Base-by-base conservation (phyloP, 2,329 filamentous ascomycete species). In the Moelleriella libera region DNA sequence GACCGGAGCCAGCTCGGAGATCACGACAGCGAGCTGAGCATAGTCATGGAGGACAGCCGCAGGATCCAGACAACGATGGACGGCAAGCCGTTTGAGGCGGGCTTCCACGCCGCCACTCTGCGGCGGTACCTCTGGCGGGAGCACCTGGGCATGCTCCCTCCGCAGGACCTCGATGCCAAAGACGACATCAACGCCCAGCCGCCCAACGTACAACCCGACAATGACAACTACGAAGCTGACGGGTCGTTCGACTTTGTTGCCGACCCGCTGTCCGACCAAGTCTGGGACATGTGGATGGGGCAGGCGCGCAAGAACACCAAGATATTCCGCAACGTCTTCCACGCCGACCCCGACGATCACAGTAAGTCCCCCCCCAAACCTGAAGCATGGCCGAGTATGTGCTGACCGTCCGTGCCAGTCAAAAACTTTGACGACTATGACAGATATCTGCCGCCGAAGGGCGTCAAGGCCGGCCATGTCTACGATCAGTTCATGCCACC, bases 351-450 rank as follows among this genome's bases (percentile, higher is more conserved):
- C 0, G 90, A 97, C 63, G 80, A 96, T 58, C 74, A 85, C 58
- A 86, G 80, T 82, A 65, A 61, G 74, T 60, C 11, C 9, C 11
- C 8, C 41, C 29, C 12, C 12, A 2, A 37, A 37, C 21, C 21
- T 37, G 32, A 37, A 37, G 32, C 32, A 37, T 9, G 10, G 7
- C 31, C 43, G 21, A 34, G 30, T 5, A 43, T 3, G 9, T 43
- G 42, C 3, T 32, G 29, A 29, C 9, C 8, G 9, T 3, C 9
- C 6, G 10, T 10, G 5, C 42, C 46, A 82, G 81, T 96, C 61
- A 86, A 83, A 72, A 94, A 76, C 0, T 97, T 95, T 55, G 81
- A 88, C 2, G 88, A 96, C 52, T 97, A 97, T 60, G 82, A 95
- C 57, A 71, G 72, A 9, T 97, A 90, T 64, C 70, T 81, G 49